A percentile compares a stretch with the other conserved stretches of the same genome.
Evolutionary conservation across 805 yeast species (phyloP).

Genomic region (Teunomyces kruisii): DNA sequence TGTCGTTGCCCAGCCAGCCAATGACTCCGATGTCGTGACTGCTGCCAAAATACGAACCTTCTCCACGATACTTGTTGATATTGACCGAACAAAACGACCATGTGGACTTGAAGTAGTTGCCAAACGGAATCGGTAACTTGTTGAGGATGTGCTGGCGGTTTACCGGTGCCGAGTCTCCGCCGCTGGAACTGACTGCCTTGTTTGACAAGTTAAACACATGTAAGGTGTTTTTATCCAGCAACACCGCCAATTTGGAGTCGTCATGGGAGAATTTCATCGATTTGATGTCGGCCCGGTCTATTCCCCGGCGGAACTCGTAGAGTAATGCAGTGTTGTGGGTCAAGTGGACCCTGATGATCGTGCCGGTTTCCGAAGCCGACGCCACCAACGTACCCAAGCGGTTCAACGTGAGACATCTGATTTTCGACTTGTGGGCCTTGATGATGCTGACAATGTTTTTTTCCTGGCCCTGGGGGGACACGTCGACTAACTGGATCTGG

Average conservation of each 20-base stretch:
- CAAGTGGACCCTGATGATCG: constrained; percentile 73
- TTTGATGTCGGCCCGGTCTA: constrained; percentile 79
- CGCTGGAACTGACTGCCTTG: constrained; percentile 1
- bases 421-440: constrained; percentile 70
- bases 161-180: constrained; percentile 14
- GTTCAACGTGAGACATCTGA: constrained; percentile 64
- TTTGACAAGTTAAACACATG: constrained; percentile 68
- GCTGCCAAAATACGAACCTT: constrained; percentile 6
- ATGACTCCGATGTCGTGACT: constrained; percentile 32
- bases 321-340: constrained; percentile 65
- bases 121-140: constrained; percentile 61
- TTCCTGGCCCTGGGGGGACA: constrained; percentile 63
- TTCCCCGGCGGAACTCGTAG: constrained; percentile 87
- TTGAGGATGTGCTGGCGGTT: constrained; percentile 68
- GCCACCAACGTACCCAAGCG: constrained; percentile 69
- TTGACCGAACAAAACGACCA: constrained; percentile 86
- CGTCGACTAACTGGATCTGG: constrained; percentile 77
- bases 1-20: constrained; percentile 79
- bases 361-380: constrained; percentile 80
- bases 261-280: constrained; percentile 82
- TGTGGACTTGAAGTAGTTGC: constrained; percentile 71
- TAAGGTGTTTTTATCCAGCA: constrained; percentile 86
- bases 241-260: constrained; percentile 74
- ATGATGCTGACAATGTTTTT: constrained; percentile 65
- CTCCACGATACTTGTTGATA: constrained; percentile 40